Evolutionary conservation across 768 basidiomycete genomes (phyloP).

Genomic region (Mycena epipterygia): DNA sequence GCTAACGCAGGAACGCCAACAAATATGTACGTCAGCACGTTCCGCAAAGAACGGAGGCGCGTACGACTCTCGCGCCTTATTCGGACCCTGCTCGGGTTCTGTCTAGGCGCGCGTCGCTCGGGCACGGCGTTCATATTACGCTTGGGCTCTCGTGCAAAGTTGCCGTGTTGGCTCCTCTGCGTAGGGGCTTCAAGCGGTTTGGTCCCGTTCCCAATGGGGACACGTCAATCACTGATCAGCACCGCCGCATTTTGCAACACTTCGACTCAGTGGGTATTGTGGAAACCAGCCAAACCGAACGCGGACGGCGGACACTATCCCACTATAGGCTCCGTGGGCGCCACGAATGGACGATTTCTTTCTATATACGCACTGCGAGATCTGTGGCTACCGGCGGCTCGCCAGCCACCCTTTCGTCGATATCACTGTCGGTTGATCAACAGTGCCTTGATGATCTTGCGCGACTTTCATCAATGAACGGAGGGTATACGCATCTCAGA

Average conservation of each 20-base stretch:
- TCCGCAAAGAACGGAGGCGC: neutral
- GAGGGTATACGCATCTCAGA: neutral
- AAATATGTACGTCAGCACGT: neutral
- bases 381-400: neutral
- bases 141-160: neutral
- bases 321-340: neutral
- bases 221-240: neutral
- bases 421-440: neutral
- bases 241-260: neutral
- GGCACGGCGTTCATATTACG: neutral
- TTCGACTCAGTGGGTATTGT: no score
- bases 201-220: neutral
- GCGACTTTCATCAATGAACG: neutral
- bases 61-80: neutral
- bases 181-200: neutral
- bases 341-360: no score
- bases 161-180: no score
- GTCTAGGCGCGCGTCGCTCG: neutral
- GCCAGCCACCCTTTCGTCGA: neutral
- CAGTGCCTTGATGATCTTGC: neutral
- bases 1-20: conserved; percentile 11
- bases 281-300: neutral
- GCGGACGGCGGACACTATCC: neutral
- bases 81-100: neutral
- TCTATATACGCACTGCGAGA: neutral